phyloP scores from a whole-genome alignment of 176 grass and related monocot species.

The Panicum miliaceum region DNA sequence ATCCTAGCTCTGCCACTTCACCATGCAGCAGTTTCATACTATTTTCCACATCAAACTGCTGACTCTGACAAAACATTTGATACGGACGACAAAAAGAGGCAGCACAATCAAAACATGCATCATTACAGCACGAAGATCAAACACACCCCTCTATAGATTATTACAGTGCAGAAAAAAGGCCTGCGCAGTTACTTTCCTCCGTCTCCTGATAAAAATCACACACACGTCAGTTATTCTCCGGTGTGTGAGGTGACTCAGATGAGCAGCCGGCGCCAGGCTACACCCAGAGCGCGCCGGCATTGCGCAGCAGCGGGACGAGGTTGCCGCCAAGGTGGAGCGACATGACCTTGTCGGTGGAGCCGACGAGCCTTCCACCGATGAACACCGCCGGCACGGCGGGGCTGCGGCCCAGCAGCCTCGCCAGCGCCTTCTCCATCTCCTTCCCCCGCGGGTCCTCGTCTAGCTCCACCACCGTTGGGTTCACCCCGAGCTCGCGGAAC shows the following conservation, averaged over 20 bases:
- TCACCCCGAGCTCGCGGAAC: conserved; percentile 57
- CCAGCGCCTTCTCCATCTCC: conserved; percentile 59
- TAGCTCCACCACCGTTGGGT: conserved; percentile 51
- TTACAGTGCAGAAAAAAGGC: conserved; percentile 36
- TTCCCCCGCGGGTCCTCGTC: conserved; percentile 49
- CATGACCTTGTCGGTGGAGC: conserved; percentile 59
- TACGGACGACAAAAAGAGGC: background rate
- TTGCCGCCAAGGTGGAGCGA: conserved; percentile 53
- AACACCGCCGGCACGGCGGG: conserved; percentile 57
- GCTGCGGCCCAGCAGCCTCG: conserved; percentile 49
- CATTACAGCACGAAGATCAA: background rate
- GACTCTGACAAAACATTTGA: background rate
- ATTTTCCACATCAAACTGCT: background rate
- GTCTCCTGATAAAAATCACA: background rate
- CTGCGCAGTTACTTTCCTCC: conserved; percentile 12
- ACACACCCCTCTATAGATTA: conserved; percentile 1
- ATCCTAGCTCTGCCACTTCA: too few species aligned
- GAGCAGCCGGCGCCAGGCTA: background rate
- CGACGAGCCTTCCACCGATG: conserved; percentile 52
- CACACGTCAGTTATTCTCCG: conserved; percentile 3
- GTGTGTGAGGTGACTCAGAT: background rate
- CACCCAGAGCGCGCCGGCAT: conserved; percentile 57
- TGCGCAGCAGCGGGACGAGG: conserved; percentile 50
- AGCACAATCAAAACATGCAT: too few species aligned
- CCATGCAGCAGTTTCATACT: background rate